Conservation (phyloP, 2,329 filamentous ascomycete genomes). For the Epicoccum sorghinum region DNA sequence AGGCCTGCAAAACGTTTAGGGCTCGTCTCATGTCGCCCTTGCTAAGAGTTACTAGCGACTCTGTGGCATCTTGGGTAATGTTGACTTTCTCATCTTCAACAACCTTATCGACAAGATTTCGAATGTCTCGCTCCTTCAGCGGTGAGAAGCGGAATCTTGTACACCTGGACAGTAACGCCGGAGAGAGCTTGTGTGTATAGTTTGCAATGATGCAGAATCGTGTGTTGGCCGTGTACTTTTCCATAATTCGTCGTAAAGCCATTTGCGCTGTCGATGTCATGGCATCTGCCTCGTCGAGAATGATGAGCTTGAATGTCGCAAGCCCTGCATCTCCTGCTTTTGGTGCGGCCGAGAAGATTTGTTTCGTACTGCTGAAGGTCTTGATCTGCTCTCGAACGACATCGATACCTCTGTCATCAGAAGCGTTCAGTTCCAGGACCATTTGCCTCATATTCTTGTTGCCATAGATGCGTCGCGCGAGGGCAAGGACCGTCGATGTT, state of each 20-base stretch:
- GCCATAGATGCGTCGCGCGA: constrained; percentile 93
- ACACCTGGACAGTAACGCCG: constrained; percentile 88
- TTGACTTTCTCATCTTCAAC: constrained; percentile 85
- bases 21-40: constrained; percentile 97
- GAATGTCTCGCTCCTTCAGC: constrained; percentile 85
- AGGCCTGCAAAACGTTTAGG: constrained; percentile 94
- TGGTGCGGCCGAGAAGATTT: constrained; percentile 80
- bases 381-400: constrained; percentile 97
- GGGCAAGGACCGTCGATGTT: constrained; percentile 92
- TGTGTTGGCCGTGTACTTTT: constrained; percentile 98
- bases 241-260: constrained; percentile 96
- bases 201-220: constrained; percentile 98
- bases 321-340: constrained; percentile 58
- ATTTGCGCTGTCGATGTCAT: constrained; percentile 99
- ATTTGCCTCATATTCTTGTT: constrained; percentile 93
- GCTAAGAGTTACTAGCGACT: constrained; percentile 83
- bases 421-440: constrained; percentile 97
- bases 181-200: constrained; percentile 97
- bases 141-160: constrained; percentile 96
- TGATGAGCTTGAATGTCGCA: constrained; percentile 90
- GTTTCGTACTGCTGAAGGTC: constrained; percentile 96
- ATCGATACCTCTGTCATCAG: constrained; percentile 96
- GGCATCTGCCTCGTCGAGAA: constrained; percentile 97
- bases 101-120: constrained; percentile 84
- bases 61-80: constrained; percentile 79